A percentile compares a stretch with the other conserved stretches of the same genome.
These are phyloP conservation scores for Jaapia argillacea DNA, from an alignment of 768 basidiomycete genomes.

Conservation along the genomic window DNA sequence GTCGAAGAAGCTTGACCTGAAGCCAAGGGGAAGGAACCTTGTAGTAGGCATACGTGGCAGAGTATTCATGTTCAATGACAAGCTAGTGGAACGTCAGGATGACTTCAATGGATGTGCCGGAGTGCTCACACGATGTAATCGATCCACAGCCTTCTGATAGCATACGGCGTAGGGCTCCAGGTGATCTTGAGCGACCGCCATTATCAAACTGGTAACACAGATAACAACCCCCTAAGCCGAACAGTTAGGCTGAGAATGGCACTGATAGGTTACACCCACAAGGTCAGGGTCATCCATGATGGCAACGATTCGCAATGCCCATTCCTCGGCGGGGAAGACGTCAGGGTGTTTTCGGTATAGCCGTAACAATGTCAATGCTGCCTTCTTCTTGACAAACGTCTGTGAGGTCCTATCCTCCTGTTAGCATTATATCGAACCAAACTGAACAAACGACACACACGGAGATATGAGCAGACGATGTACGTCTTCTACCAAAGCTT, in stretches of 20 bases:
- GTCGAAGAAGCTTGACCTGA: conserved; percentile 87
- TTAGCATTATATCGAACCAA: conserved; percentile 9
- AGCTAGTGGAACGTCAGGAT: conserved; percentile 37
- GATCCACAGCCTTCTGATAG: conserved; percentile 90
- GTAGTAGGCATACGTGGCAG: conserved; percentile 90
- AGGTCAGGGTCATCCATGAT: conserved; percentile 93
- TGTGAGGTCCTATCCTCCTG: conserved; percentile 65
- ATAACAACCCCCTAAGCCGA: conserved; percentile 76
- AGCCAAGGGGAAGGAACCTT: conserved; percentile 97
- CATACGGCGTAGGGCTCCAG: conserved; percentile 85
- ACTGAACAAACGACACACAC: conserved; percentile 35
- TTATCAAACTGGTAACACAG: conserved; percentile 86
- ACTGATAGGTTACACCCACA: conserved; percentile 26
- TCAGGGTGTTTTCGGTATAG: conserved; percentile 94
- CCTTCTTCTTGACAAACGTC: conserved; percentile 97
- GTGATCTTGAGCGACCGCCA: conserved; percentile 91
- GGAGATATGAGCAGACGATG: conserved; percentile 92
- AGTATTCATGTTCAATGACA: conserved; percentile 84
- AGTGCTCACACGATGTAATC: conserved; percentile 62
- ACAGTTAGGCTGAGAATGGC: background rate
- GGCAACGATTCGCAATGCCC: conserved; percentile 90
- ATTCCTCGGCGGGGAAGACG: conserved; percentile 87
- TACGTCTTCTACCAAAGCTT: conserved; percentile 87
- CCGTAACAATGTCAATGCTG: conserved; percentile 85
- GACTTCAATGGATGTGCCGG: background rate